Conservation (phyloP, 2,329 filamentous ascomycete genomes). For the Alternaria consortialis region DNA sequence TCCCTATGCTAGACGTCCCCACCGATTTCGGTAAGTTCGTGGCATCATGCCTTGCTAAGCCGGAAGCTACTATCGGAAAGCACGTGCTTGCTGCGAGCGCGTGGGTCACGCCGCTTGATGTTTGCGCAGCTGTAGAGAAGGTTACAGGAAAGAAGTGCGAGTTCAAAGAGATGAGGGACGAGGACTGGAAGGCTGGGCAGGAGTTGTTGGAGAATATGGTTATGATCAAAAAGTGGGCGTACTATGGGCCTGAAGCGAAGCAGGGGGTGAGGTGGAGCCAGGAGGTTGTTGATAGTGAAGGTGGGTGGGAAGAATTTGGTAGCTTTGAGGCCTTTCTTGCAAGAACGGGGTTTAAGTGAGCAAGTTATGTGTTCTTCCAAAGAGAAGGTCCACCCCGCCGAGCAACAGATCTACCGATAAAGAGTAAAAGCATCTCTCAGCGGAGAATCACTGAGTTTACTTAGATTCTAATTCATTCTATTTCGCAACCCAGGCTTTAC, state of each 20-base stretch:
- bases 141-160: constrained; percentile 14
- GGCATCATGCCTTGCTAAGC: constrained; percentile 19
- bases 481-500: too few species aligned
- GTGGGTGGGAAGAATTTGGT: neutral
- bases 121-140: constrained; percentile 12
- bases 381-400: neutral
- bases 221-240: constrained; percentile 25
- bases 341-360: neutral
- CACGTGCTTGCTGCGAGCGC: constrained; percentile 11
- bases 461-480: too few species aligned
- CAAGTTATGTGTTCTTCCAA: neutral
- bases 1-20: constrained; percentile 27
- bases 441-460: too few species aligned
- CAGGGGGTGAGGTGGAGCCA: constrained; percentile 22
- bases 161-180: constrained; percentile 11
- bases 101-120: constrained; percentile 19
- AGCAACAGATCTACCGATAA: too few species aligned
- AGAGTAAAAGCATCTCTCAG: too few species aligned
- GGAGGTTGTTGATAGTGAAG: neutral
- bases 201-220: constrained; percentile 26
- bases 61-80: constrained; percentile 15
- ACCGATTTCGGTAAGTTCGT: constrained; percentile 30
- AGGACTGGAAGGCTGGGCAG: constrained; percentile 20
- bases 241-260: constrained; percentile 21
- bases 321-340: neutral